phyloP scores from a whole-genome alignment of 768 basidiomycete species.

The Mycena pura region DNA sequence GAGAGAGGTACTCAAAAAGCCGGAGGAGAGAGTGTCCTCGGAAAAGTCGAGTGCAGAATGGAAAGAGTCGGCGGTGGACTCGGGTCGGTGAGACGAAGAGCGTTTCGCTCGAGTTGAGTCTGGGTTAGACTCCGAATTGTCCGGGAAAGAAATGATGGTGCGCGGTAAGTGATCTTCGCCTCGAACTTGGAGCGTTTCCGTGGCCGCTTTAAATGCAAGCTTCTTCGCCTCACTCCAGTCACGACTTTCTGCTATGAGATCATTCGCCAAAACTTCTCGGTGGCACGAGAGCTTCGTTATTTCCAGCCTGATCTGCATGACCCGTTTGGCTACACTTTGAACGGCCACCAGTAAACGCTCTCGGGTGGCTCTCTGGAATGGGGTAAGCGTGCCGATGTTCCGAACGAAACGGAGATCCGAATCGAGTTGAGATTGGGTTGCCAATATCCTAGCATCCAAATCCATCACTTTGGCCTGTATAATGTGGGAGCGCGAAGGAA shows the following conservation, averaged over 20 bases:
- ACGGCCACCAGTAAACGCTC: slow-evolving; percentile 72
- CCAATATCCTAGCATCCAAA: slow-evolving; percentile 63
- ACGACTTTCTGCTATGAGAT: slow-evolving; percentile 74
- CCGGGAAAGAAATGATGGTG: slow-evolving; percentile 46
- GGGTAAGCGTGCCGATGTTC: slow-evolving; percentile 85
- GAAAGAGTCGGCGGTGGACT: slow-evolving; percentile 66
- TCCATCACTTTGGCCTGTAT: slow-evolving; percentile 68
- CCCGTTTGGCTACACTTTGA: slow-evolving; percentile 64
- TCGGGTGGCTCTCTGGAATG: slow-evolving; percentile 86
- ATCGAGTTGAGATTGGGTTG: slow-evolving; percentile 65
- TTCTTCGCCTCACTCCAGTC: slow-evolving; percentile 71
- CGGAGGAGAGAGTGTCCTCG: slow-evolving; percentile 44
- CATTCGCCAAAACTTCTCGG: slow-evolving; percentile 73
- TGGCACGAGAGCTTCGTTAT: slow-evolving; percentile 77
- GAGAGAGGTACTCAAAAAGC: slow-evolving; percentile 37
- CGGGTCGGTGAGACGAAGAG: slow-evolving; percentile 44
- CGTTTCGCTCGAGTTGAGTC: slow-evolving; percentile 24
- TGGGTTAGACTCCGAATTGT: slow-evolving; percentile 26
- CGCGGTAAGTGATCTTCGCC: slow-evolving; percentile 41
- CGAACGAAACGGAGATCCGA: slow-evolving; percentile 74
- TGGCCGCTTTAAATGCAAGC: slow-evolving; percentile 77
- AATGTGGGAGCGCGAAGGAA: slow-evolving; percentile 62
- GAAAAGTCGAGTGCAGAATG: slow-evolving; percentile 70
- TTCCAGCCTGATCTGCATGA: slow-evolving; percentile 75
- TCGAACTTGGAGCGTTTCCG: slow-evolving; percentile 63